Conservation (phyloP, 2,329 filamentous ascomycete species). For the Lachnellula arida region DNA sequence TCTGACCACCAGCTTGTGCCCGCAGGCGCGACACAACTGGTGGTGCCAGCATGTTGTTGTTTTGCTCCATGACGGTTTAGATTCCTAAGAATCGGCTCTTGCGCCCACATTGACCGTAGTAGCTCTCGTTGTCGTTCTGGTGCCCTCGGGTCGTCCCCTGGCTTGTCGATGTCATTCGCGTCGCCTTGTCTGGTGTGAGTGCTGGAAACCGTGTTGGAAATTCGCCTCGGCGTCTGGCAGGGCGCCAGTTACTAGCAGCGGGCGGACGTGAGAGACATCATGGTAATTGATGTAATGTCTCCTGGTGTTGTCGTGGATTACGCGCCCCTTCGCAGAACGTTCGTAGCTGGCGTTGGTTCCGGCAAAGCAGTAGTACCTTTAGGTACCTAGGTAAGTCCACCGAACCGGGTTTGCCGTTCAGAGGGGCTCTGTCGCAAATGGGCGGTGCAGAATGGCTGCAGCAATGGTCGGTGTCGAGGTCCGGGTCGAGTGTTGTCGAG, state of each 20-base stretch:
- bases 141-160: not conserved
- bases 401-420: not conserved
- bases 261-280: conserved; percentile 23
- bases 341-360: conserved; percentile 1
- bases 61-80: conserved; percentile 23
- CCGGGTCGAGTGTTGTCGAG: not conserved
- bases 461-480: not conserved
- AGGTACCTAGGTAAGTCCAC: not conserved
- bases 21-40: conserved; percentile 29
- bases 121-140: conserved; percentile 6
- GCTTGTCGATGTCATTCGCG: conserved; percentile 20
- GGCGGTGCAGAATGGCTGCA: not conserved
- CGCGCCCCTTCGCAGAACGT: conserved; percentile 8
- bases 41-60: conserved; percentile 28
- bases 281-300: conserved; percentile 29
- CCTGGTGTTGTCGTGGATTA: conserved; percentile 15
- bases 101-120: conserved; percentile 26
- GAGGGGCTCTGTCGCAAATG: not conserved
- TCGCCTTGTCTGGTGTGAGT: conserved; percentile 14
- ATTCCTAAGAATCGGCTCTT: conserved; percentile 23
- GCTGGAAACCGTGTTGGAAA: conserved; percentile 15
- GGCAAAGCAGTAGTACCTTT: not conserved
- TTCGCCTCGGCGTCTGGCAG: conserved; percentile 13
- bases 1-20: conserved; percentile 33
- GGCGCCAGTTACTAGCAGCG: conserved; percentile 22